These are phyloP conservation scores for Hibiscus trionum DNA, from an alignment of 345 rosid genomes.

Conservation along the genomic window DNA sequence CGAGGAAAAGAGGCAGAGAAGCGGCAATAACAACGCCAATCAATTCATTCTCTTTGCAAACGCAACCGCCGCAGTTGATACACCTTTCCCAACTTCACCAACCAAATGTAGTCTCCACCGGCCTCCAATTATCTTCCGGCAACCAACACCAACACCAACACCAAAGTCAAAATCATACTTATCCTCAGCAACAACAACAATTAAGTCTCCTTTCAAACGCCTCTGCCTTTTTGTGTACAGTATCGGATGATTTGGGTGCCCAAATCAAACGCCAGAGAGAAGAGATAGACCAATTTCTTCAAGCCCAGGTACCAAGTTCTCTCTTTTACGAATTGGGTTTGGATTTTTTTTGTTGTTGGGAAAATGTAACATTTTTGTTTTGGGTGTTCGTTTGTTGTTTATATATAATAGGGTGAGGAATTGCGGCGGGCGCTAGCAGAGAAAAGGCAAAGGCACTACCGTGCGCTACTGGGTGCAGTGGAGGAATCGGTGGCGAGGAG, in stretches of 20 bases:
- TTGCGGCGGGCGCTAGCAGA: conserved; percentile 70
- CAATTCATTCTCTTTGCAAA: conserved; percentile 32
- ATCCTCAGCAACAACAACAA: background rate
- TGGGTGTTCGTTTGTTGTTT: background rate
- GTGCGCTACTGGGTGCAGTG: conserved; percentile 53
- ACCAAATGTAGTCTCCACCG: conserved; percentile 70
- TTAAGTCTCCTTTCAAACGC: conserved; percentile 19
- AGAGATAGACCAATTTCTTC: conserved; percentile 70
- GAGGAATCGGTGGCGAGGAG: conserved; percentile 54
- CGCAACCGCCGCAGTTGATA: conserved; percentile 43
- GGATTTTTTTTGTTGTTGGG: background rate
- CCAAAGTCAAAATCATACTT: conserved; percentile 11
- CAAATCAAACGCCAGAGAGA: conserved; percentile 65
- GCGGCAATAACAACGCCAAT: conserved; percentile 20
- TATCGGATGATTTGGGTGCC: conserved; percentile 45
- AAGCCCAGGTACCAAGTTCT: conserved; percentile 47
- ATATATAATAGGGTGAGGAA: conserved; percentile 50
- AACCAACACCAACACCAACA: conserved; percentile 27
- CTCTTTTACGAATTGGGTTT: background rate
- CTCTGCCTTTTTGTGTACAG: conserved; percentile 24
- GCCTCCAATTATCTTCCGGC: conserved; percentile 59
- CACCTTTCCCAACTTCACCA: conserved; percentile 53
- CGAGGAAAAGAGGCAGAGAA: conserved; percentile 65
- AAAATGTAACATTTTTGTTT: background rate
- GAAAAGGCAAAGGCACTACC: conserved; percentile 66